Base-by-base conservation (phyloP, 176 grass and related monocot species). In the Phragmites australis region DNA sequence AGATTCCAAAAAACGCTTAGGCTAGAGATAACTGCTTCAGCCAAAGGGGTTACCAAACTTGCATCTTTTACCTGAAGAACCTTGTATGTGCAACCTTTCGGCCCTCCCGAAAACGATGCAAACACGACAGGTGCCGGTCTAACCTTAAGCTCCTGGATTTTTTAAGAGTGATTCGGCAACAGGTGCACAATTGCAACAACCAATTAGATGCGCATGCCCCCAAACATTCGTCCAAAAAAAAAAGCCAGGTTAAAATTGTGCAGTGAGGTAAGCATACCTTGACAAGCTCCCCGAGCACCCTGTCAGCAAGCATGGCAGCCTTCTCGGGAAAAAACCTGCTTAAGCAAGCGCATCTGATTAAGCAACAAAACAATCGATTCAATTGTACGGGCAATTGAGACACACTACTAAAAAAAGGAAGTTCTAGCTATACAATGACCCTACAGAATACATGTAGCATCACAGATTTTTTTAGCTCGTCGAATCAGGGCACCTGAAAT, bases 1-100 rank as follows among this genome's bases (percentile, higher is more conserved):
- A 64, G 23, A 71, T 70, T 44, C 71, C 49, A 39, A 52, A 81
- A 11, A 12, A 41, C 15, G 5, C 22, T 2, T 19, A 32, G 32
- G 8, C 30, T 74, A 87, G 31, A 83, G 49, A 70, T 75, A 84
- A 75, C 29, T 5, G 17, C 14, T 84, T 74, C 18, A 49, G 65
- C 4, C 14, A 27, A 90, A 78, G 1, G 1, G 39, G 58, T 39
- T 43, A 23, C 41, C 37, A 14, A 14, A 21, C 7, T 47, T 80
- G 16, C 57, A 85, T 76, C 65, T 22, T 73, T 47, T 25, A 97
- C 95, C 95, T 94, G 92, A 83, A 98, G 79, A 89, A 91, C 90
- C 86, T 98, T 98, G 68, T 98, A 98, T 34, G 87, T 94, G 83
- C 92, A 98, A 59, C 95, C 92, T 87, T 98, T 98, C 4, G 95